These are phyloP conservation scores for Kickxella alabastrina DNA, from an alignment of 192 early-diverging fungal genomes.

Conservation along the genomic window DNA sequence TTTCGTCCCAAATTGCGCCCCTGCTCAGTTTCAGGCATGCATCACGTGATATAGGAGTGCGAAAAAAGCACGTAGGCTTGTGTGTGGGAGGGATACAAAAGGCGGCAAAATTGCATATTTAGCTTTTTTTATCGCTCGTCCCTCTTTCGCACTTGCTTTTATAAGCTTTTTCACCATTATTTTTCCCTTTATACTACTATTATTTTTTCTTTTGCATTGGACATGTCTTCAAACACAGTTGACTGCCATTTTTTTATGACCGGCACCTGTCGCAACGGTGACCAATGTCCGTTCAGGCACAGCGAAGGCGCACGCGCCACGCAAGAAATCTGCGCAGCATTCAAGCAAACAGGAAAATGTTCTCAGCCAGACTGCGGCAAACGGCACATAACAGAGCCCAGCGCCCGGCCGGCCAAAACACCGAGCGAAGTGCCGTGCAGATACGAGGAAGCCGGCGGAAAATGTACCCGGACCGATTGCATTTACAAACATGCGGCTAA, in stretches of 20 bases:
- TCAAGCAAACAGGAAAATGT: constrained; percentile 29
- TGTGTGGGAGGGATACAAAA: no score
- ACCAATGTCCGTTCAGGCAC: constrained; percentile 34
- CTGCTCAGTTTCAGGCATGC: neutral
- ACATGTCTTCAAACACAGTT: constrained; percentile 22
- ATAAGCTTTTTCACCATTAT: neutral
- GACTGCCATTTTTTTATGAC: constrained; percentile 47
- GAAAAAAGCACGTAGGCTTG: no score
- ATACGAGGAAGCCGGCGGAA: constrained; percentile 39
- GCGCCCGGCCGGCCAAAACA: constrained; percentile 13
- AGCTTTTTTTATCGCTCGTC: no score
- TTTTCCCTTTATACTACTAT: neutral
- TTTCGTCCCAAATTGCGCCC: neutral
- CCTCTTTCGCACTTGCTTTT: no score
- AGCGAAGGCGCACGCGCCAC: constrained; percentile 23
- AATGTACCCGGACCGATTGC: constrained; percentile 31
- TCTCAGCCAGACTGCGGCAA: constrained; percentile 34
- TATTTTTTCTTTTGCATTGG: neutral
- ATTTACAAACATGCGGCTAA: constrained; percentile 26
- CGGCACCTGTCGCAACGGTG: constrained; percentile 35
- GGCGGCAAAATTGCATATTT: no score
- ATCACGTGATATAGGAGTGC: no score
- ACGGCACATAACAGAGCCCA: constrained; percentile 14
- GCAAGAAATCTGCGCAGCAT: constrained; percentile 22
- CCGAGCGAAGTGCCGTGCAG: constrained; percentile 34